Conservation (phyloP, 139 green algal genomes). For the Chlorokybus atmophyticus region DNA sequence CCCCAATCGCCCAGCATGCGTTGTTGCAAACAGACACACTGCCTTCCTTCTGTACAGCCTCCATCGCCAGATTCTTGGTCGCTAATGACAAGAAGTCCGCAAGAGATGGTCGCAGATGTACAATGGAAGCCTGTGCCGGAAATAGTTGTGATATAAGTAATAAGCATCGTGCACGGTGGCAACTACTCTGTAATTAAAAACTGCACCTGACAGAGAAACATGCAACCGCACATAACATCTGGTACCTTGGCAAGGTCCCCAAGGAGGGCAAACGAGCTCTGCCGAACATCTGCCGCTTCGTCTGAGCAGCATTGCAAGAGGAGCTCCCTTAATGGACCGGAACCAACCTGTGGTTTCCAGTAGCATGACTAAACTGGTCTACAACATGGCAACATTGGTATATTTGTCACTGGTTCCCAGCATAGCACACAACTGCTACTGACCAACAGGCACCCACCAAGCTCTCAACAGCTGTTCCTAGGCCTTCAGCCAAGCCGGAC, state of each 20-base stretch:
- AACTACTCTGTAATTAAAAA: too few species aligned
- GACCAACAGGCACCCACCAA: constrained; percentile 42
- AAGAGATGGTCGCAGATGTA: constrained; percentile 36
- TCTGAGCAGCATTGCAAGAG: constrained; percentile 46
- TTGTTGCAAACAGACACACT: constrained; percentile 80
- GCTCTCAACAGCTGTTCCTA: constrained; percentile 48
- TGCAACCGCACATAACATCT: too few species aligned
- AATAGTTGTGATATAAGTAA: too few species aligned
- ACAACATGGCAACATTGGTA: too few species aligned
- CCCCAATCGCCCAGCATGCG: constrained; percentile 79
- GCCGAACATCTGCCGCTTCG: constrained; percentile 47
- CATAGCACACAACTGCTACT: too few species aligned
- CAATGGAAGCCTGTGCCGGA: constrained; percentile 11
- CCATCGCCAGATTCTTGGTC: constrained; percentile 14
- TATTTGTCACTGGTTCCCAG: too few species aligned
- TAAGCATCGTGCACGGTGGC: too few species aligned
- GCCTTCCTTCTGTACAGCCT: constrained; percentile 1
- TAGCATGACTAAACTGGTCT: too few species aligned
- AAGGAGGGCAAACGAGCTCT: constrained; percentile 82
- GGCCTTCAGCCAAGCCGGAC: constrained; percentile 53
- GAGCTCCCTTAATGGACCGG: constrained; percentile 39
- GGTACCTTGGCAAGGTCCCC: constrained; percentile 69
- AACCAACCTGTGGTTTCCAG: constrained; percentile 13
- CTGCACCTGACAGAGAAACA: too few species aligned
- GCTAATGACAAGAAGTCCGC: constrained; percentile 33